phyloP scores from a whole-genome alignment of 345 rosid species.

The Moricandia arvensis region DNA sequence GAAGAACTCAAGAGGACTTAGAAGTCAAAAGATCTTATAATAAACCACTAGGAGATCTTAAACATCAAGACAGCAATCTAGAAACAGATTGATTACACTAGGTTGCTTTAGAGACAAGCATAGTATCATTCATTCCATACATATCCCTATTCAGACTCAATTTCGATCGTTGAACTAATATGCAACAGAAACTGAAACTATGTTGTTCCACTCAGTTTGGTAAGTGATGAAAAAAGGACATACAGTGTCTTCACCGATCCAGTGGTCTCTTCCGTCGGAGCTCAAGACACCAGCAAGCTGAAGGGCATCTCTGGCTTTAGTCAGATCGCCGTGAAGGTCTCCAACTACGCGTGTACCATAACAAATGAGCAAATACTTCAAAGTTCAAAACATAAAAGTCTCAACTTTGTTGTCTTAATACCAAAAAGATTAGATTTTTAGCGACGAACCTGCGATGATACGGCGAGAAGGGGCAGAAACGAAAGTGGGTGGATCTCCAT shows the following conservation, averaged over 20 bases:
- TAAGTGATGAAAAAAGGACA: constrained; percentile 13
- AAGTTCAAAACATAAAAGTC: neutral
- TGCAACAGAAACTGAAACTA: neutral
- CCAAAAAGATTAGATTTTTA: constrained; percentile 18
- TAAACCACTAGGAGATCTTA: neutral
- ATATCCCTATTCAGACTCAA: neutral
- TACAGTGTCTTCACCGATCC: constrained; percentile 85
- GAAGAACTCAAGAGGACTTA: neutral
- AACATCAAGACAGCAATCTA: neutral
- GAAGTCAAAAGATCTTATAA: neutral
- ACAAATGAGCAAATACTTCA: neutral
- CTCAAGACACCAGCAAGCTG: constrained; percentile 83
- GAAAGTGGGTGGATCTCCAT: constrained; percentile 80
- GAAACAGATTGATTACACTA: neutral
- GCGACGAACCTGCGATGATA: constrained; percentile 69
- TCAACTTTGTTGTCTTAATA: neutral
- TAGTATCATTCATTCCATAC: neutral
- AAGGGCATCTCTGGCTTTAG: constrained; percentile 73
- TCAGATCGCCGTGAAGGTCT: constrained; percentile 87
- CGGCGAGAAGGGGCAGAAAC: constrained; percentile 95
- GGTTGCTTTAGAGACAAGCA: neutral
- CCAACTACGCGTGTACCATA: constrained; percentile 55
- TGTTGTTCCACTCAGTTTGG: neutral
- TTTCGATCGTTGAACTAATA: neutral
- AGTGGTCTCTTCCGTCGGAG: constrained; percentile 62